Percentiles rank a stretch among this genome's conserved stretches.
Evolutionary conservation across 495 filamentous ascomycete genomes (phyloP).

Genomic region (Hypoxylon intermedium): DNA sequence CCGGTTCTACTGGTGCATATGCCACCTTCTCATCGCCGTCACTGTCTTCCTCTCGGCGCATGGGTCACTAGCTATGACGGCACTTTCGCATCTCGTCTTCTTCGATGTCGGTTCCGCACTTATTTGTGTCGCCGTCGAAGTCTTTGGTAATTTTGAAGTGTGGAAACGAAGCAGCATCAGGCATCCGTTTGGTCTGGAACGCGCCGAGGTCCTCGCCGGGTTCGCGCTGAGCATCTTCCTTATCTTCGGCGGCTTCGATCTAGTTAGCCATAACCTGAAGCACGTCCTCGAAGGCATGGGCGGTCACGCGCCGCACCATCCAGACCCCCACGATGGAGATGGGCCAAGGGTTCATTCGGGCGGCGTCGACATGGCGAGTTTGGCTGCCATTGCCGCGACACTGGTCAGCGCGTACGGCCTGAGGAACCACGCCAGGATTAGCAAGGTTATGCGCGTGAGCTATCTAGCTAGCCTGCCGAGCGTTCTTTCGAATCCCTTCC

Average conservation of each 20-base stretch:
- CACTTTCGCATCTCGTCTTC: constrained; percentile 88
- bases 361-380: constrained; percentile 78
- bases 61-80: constrained; percentile 90
- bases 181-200: constrained; percentile 90
- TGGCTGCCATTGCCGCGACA: constrained; percentile 87
- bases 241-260: constrained; percentile 93
- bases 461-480: constrained; percentile 74
- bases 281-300: constrained; percentile 74
- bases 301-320: constrained; percentile 69
- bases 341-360: constrained; percentile 69
- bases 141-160: constrained; percentile 93
- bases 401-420: constrained; percentile 85
- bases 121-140: constrained; percentile 92
- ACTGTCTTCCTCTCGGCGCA: constrained; percentile 84
- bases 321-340: constrained; percentile 62
- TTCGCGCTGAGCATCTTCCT: constrained; percentile 96
- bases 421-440: constrained; percentile 92
- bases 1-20: constrained; percentile 86
- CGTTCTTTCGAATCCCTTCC: constrained; percentile 87
- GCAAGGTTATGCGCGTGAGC: constrained; percentile 77
- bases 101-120: constrained; percentile 93
- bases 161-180: constrained; percentile 93
- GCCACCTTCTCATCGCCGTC: constrained; percentile 80
- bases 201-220: constrained; percentile 92
- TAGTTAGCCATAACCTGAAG: constrained; percentile 90